These are phyloP conservation scores for Chlamydomonas urium DNA, from an alignment of 139 green algal genomes.

Conservation along the genomic window DNA sequence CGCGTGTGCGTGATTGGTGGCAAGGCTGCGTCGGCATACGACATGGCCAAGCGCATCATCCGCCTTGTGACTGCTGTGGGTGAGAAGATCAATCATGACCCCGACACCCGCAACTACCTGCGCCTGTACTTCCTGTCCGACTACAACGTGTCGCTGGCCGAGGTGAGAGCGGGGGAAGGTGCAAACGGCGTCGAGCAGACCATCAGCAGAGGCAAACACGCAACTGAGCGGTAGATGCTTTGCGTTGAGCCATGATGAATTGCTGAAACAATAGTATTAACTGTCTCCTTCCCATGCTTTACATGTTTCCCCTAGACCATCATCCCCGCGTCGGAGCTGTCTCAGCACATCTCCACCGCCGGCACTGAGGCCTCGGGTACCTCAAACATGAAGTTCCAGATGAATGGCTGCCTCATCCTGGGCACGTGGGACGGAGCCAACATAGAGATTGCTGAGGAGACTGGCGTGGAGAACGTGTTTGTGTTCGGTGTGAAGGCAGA, in stretches of 20 bases:
- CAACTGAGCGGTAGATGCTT: too few species aligned
- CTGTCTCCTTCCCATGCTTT: too few species aligned
- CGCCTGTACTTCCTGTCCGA: constrained; percentile 90
- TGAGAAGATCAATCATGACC: constrained; percentile 86
- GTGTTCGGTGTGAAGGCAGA: constrained; percentile 74
- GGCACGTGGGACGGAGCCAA: constrained; percentile 89
- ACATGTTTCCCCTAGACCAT: neutral
- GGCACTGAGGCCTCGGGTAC: constrained; percentile 76
- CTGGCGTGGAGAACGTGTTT: constrained; percentile 69
- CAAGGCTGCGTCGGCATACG: constrained; percentile 96
- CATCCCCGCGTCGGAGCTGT: constrained; percentile 67
- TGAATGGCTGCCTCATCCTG: constrained; percentile 86
- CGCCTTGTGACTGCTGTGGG: constrained; percentile 88
- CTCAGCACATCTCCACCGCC: constrained; percentile 96
- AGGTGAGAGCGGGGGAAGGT: constrained; percentile 42
- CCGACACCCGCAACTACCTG: constrained; percentile 65
- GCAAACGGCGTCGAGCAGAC: too few species aligned
- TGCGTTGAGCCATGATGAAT: too few species aligned
- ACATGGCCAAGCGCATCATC: constrained; percentile 98
- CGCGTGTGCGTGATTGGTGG: constrained; percentile 91
- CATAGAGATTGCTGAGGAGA: constrained; percentile 95
- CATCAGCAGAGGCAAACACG: too few species aligned
- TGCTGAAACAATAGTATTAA: too few species aligned
- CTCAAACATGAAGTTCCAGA: constrained; percentile 99
- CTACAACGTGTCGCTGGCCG: constrained; percentile 96